Percentiles rank a stretch among this genome's conserved stretches.
phyloP scores from a whole-genome alignment of 2,329 filamentous ascomycete species.

The Aspergillus fructus region DNA sequence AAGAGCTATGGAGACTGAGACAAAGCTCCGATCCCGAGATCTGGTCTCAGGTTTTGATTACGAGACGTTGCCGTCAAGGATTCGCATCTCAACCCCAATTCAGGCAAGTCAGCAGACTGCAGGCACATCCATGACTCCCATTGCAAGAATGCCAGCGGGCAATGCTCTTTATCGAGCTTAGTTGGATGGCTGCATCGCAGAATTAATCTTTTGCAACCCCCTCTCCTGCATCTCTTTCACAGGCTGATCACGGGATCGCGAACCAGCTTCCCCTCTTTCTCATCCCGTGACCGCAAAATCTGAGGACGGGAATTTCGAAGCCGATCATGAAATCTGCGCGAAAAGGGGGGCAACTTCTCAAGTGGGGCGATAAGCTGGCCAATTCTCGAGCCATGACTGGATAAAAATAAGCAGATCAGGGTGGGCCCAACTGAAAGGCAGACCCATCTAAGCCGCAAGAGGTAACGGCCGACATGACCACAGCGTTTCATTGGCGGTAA shows the following conservation, averaged over 20 bases:
- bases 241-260: not conserved
- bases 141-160: not conserved
- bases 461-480: constrained; percentile 5
- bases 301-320: not conserved
- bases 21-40: not conserved
- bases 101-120: not conserved
- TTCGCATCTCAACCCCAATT: not conserved
- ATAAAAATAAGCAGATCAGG: constrained; percentile 17
- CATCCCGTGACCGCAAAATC: constrained; percentile 7
- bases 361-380: constrained; percentile 23
- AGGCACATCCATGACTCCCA: not conserved
- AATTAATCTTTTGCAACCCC: not conserved
- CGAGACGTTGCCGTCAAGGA: not conserved
- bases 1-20: not conserved
- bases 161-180: not conserved
- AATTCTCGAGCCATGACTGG: constrained; percentile 13
- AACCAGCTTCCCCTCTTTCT: not conserved
- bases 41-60: constrained; percentile 7
- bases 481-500: constrained; percentile 14
- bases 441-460: constrained; percentile 19
- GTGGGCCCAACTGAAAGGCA: constrained; percentile 12
- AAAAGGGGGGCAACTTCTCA: constrained; percentile 11
- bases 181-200: not conserved
- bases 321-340: not conserved
- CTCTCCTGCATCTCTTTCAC: not conserved